Evolutionary conservation across 768 basidiomycete species (phyloP), one percentile per base, ranked within the genome.

Genomic region (Boletellus ananiceps): DNA sequence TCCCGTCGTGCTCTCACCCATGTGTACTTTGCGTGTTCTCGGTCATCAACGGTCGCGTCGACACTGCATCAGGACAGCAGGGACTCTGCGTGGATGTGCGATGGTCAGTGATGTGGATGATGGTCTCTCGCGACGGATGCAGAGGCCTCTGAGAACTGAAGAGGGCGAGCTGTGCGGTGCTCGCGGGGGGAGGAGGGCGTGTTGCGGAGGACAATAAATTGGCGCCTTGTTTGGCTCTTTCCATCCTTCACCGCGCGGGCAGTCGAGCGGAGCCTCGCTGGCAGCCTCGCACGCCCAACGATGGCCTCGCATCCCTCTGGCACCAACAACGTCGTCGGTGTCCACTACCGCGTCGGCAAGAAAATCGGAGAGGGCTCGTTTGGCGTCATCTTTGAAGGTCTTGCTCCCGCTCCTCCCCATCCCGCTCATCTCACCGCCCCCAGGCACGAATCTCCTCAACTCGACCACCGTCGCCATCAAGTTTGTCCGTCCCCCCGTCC

Each of bases 341-440:
- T 88, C n/a, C 93, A 97, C 74, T 98, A 95, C 74, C 84, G 91
- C 49, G 94, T 98, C 18, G 95, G 95, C 60, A 90, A 89, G 80
- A 98, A 98, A 82, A 97, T 99, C 70, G 96, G 96, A 55, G 96
- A 99, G 70, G 96, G 96, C 55, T 90, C 87, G 7, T 99, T 99
- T 68, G 96, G 96, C 57, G 93, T 98, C 76, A 91, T 90, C 69
- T 92, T 87, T 57, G 89, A 90, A 74, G 89, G 88, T 85, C 50
- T 25, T n/a, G 60, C 55, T 57, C 47, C 31, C 35, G 31, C 13
- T 42, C 1, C 27, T 42, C 37, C 2, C 34, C 44, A n/a, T 40
- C 25, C 43, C 45, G 11, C 2, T 27, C 47, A 5, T 36, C 12
- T 37, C 35, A 12, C 34, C 40, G 34, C 8, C 45, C 54, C 42